Percentiles rank a stretch among this genome's conserved stretches.
phyloP scores from a whole-genome alignment of 441 rosid genomes.

The Gossypium schwendimanii region DNA sequence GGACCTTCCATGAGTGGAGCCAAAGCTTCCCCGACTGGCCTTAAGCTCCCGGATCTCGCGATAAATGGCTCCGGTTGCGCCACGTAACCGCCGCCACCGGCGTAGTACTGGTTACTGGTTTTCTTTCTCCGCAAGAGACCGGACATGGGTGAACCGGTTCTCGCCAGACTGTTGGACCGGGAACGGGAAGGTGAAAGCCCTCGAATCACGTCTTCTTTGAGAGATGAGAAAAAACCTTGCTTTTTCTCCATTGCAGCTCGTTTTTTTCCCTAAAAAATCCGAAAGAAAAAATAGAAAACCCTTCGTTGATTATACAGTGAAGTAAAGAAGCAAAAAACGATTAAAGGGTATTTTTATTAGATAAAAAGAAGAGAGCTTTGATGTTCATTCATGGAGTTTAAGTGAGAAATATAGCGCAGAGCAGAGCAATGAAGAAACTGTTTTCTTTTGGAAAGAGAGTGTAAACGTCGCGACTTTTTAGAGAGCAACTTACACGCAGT shows the following conservation, averaged over 20 bases:
- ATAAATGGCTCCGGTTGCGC: slow-evolving; percentile 37
- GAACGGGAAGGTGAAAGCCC: slow-evolving; percentile 73
- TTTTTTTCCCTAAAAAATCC: neutral
- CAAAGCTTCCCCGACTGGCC: slow-evolving; percentile 48
- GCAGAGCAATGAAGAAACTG: neutral
- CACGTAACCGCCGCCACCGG: slow-evolving; percentile 7
- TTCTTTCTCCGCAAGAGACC: slow-evolving; percentile 47
- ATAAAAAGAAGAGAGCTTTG: neutral
- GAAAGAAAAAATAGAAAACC: no score
- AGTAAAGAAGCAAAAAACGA: neutral
- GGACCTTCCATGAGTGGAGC: slow-evolving; percentile 74
- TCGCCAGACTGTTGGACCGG: slow-evolving; percentile 47
- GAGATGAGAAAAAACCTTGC: slow-evolving; percentile 72
- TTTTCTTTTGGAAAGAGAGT: neutral
- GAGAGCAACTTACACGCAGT: neutral
- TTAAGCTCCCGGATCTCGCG: slow-evolving; percentile 57
- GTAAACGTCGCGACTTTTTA: slow-evolving; percentile 1
- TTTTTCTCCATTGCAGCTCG: slow-evolving; percentile 53
- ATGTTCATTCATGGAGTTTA: slow-evolving; percentile 2
- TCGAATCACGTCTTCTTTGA: slow-evolving; percentile 59
- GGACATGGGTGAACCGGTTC: slow-evolving; percentile 44
- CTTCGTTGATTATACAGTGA: neutral
- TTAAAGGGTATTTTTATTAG: neutral
- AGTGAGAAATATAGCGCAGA: slow-evolving; percentile 2
- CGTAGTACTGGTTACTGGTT: neutral